phyloP scores from a whole-genome alignment of 441 rosid species.

The Gossypium trilobum region DNA sequence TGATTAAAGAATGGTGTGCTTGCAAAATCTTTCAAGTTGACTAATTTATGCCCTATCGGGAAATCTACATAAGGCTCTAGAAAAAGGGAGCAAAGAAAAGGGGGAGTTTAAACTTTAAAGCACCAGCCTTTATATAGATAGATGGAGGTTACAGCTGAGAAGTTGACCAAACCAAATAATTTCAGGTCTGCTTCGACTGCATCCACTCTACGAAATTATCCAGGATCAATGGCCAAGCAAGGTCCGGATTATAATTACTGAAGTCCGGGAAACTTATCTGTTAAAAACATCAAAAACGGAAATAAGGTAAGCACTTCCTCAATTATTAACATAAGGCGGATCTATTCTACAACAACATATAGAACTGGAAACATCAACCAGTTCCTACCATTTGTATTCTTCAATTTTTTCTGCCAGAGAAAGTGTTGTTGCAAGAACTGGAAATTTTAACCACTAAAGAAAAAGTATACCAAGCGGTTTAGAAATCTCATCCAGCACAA shows the following conservation, averaged over 20 bases:
- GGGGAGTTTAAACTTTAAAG: neutral
- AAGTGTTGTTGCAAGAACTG: neutral
- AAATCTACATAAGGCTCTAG: neutral
- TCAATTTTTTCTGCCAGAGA: neutral
- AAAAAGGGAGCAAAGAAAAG: neutral
- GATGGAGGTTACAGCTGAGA: constrained; percentile 35
- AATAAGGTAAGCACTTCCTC: neutral
- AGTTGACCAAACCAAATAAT: constrained; percentile 11
- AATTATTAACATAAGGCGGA: neutral
- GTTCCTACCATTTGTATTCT: neutral
- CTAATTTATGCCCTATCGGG: neutral
- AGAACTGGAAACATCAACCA: neutral
- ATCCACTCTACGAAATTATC: constrained; percentile 79
- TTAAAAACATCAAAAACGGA: neutral
- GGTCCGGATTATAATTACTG: constrained; percentile 49
- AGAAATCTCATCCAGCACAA: neutral
- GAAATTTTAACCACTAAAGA: neutral
- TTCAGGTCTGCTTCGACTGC: constrained; percentile 52
- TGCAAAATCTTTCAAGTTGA: neutral
- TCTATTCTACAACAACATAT: too few species aligned
- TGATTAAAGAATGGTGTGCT: neutral
- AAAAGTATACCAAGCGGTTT: neutral
- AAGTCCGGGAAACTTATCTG: constrained; percentile 73
- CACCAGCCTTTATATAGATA: constrained; percentile 29
- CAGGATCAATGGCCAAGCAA: constrained; percentile 71